A percentile compares a stretch with the other conserved stretches of the same genome.
phyloP scores from a whole-genome alignment of 1,284 basidiomycete genomes.

The Phellinidium pouzarii region DNA sequence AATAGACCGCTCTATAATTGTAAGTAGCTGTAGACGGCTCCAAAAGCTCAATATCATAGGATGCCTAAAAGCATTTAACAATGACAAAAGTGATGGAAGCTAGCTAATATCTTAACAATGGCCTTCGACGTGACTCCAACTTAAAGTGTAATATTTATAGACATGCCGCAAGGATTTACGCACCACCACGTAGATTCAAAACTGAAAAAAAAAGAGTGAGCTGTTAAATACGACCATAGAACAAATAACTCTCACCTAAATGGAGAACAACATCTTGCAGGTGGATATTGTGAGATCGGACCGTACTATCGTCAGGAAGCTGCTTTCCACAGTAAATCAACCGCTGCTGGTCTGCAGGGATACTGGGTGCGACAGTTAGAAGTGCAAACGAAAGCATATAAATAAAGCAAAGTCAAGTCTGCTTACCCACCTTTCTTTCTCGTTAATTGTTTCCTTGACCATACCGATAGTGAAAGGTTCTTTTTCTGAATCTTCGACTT shows the following conservation, averaged over 20 bases:
- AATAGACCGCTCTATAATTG: no score
- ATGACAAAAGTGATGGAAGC: no score
- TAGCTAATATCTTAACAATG: no score
- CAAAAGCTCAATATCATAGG: no score
- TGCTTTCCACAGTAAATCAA: constrained; percentile 64
- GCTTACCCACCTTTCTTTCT: constrained; percentile 38
- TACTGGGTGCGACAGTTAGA: constrained; percentile 27
- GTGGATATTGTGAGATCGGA: constrained; percentile 65
- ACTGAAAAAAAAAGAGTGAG: constrained; percentile 31
- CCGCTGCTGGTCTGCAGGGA: constrained; percentile 60
- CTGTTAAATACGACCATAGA: constrained; percentile 6
- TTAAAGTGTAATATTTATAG: no score
- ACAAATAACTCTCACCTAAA: constrained; percentile 19
- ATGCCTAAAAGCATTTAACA: no score
- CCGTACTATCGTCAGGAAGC: constrained; percentile 57
- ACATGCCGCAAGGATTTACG: constrained; percentile 24
- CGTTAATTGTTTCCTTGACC: constrained; percentile 46
- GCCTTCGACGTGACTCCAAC: no score
- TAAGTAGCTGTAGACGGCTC: no score
- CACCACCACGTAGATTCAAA: constrained; percentile 61
- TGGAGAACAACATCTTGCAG: constrained; percentile 69
- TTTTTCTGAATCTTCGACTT: constrained; percentile 46
- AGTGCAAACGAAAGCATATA: background rate
- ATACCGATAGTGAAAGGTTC: constrained; percentile 42
- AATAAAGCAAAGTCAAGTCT: background rate